Percentiles rank a stretch among this genome's conserved stretches.
Evolutionary conservation across 2,329 filamentous ascomycete species (phyloP).

Genomic region (Calonectria pteridis): DNA sequence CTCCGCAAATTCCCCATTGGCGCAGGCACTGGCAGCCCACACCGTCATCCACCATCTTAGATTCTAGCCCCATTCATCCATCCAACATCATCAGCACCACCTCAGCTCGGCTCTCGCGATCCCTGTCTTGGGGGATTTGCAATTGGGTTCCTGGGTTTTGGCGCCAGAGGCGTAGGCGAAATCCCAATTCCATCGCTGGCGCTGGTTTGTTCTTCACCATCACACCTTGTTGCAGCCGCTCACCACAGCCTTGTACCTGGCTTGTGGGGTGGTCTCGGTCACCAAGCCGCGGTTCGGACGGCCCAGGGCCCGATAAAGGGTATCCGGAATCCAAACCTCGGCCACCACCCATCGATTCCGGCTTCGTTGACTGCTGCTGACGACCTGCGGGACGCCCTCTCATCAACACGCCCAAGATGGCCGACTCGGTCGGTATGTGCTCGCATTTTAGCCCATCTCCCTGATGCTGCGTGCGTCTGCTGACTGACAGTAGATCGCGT

Average conservation of each 20-base stretch:
- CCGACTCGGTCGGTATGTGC: constrained; percentile 48
- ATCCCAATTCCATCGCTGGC: constrained; percentile 13
- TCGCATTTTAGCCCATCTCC: background rate
- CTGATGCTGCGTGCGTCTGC: constrained; percentile 10
- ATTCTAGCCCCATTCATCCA: constrained; percentile 19
- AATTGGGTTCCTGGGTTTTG: constrained; percentile 39
- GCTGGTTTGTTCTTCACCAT: constrained; percentile 17
- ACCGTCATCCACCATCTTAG: constrained; percentile 10
- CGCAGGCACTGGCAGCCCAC: constrained; percentile 2
- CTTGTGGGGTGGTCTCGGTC: constrained; percentile 44
- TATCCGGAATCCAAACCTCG: constrained; percentile 32
- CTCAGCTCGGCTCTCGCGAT: background rate
- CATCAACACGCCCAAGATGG: constrained; percentile 39
- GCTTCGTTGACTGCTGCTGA: constrained; percentile 31
- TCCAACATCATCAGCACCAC: constrained; percentile 16
- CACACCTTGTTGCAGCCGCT: background rate
- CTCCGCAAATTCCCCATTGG: constrained; percentile 24
- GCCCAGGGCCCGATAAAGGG: constrained; percentile 44
- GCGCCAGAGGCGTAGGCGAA: constrained; percentile 25
- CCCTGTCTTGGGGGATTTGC: background rate
- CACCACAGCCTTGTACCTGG: background rate
- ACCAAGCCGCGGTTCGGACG: constrained; percentile 46
- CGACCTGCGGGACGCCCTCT: constrained; percentile 30
- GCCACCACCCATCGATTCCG: constrained; percentile 31
- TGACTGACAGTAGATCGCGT: constrained; percentile 82